Base-by-base conservation (phyloP, 768 basidiomycete genomes). In the Termitomyces sp. region DNA sequence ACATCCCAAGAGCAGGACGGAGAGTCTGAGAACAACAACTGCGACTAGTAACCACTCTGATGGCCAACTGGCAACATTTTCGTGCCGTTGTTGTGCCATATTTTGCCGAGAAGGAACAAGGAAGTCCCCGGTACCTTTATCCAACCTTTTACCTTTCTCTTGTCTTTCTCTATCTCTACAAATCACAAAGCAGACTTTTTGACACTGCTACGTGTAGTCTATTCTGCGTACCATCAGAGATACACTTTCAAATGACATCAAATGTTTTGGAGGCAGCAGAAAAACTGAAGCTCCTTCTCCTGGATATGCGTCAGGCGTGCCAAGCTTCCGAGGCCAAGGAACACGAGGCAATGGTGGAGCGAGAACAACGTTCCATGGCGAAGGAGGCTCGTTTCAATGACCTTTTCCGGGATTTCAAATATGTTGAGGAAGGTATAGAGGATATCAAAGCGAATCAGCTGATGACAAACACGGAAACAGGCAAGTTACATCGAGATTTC, bases 381-480 rank as follows among this genome's bases (percentile, higher is more conserved):
- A 63, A 60, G 13, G 44, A 54, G 10, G 48, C 48, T 27, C 59
- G 56, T 14, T 47, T 57, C 13, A 50, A 63, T 27, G 40, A 54
- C 22, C 54, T 63, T 22, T 60, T 63, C 26, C 56, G 54, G 5
- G 50, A 63, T 53, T 36, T 63, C 2, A 53, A 18, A n/a, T 46
- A 58, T 33, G 34, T 63, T 26, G 49, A 50, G 3, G 55, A 51
- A 33, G 58, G 58, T 9, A 26, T 58, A 1, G 18, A 56, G 9
- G 40, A 42, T 20, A 49, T 58, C 40, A 49, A 50, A 39, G 50
- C 53, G 26, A 46, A 51, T 43, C 56, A 53, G 43, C 33, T 42
- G 61, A 22, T 4, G 10, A 14, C 53, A 30, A 47, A 54, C 20
- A n/a, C 36, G 30, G 51, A 56, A 33, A 36, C 45, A 56, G 55